Percentiles rank a stretch among this genome's conserved stretches.
Evolutionary conservation across 768 basidiomycete species (phyloP).

Genomic region (Serpula lacrymans): DNA sequence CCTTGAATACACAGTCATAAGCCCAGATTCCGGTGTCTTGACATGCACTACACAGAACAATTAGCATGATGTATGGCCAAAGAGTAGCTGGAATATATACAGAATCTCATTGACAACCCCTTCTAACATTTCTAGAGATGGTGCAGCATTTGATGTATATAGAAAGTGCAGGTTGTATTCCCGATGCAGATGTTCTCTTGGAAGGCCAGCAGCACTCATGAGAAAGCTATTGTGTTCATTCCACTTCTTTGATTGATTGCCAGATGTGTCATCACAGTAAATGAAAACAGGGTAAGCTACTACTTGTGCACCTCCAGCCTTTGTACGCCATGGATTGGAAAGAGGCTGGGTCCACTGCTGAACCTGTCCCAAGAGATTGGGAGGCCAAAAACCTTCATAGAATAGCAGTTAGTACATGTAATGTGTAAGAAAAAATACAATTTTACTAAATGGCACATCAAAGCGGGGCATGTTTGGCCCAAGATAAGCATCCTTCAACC

Average conservation of each 20-base stretch:
- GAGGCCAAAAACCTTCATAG: not conserved
- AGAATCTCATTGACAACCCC: slow-evolving; percentile 28
- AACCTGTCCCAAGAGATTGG: not conserved
- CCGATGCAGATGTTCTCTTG: slow-evolving; percentile 20
- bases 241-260: slow-evolving; percentile 46
- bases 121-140: slow-evolving; percentile 43
- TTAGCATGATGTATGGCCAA: slow-evolving; percentile 4
- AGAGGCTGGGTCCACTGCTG: not conserved
- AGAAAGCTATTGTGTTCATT: slow-evolving; percentile 42
- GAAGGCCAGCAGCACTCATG: slow-evolving; percentile 35
- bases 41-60: slow-evolving; percentile 13
- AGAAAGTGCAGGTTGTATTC: slow-evolving; percentile 41
- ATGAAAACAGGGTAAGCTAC: slow-evolving; percentile 28
- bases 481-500: not conserved
- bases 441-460: not conserved
- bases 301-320: not conserved
- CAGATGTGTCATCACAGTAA: slow-evolving; percentile 45
- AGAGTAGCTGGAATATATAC: slow-evolving; percentile 22
- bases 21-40: slow-evolving; percentile 35
- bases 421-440: not conserved
- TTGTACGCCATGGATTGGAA: not conserved
- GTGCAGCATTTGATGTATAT: slow-evolving; percentile 38
- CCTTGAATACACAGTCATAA: slow-evolving; percentile 29
- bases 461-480: not conserved
- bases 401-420: not conserved